phyloP scores from a whole-genome alignment of 768 basidiomycete species.

The Suillus decipiens region DNA sequence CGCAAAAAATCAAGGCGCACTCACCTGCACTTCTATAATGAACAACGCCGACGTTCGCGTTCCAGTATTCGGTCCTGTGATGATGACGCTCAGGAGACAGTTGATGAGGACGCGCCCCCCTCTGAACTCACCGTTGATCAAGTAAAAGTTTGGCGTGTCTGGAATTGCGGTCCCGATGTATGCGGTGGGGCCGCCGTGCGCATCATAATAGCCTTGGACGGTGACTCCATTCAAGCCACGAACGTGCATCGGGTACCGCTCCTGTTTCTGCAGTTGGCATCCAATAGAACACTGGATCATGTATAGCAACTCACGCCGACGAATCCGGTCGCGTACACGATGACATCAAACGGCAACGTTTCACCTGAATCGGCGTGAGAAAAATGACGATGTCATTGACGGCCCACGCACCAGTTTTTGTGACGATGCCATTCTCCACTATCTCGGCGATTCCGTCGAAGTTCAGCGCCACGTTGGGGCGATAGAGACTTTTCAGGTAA shows the following conservation, averaged over 20 bases:
- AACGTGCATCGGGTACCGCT: neutral
- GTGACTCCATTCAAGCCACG: neutral
- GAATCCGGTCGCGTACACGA: neutral
- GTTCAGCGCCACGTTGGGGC: neutral
- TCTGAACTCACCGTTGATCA: conserved; percentile 1
- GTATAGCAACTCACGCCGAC: neutral
- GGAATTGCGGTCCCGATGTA: neutral
- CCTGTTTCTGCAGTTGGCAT: neutral
- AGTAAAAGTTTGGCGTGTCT: neutral
- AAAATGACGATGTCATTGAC: neutral
- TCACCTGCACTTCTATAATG: neutral
- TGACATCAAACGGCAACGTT: neutral
- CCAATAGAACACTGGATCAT: neutral
- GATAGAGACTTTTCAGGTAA: neutral
- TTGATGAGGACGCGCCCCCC: neutral
- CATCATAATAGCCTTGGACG: neutral
- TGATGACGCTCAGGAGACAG: neutral
- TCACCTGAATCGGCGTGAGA: neutral
- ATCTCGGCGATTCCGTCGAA: neutral
- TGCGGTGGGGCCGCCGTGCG: neutral
- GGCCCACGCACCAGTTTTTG: neutral
- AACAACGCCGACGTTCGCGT: neutral
- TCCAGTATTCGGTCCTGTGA: neutral
- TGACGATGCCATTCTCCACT: neutral
- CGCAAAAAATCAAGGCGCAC: neutral